Conservation (phyloP, 2,329 filamentous ascomycete genomes). For the Elsinoe batatas region DNA sequence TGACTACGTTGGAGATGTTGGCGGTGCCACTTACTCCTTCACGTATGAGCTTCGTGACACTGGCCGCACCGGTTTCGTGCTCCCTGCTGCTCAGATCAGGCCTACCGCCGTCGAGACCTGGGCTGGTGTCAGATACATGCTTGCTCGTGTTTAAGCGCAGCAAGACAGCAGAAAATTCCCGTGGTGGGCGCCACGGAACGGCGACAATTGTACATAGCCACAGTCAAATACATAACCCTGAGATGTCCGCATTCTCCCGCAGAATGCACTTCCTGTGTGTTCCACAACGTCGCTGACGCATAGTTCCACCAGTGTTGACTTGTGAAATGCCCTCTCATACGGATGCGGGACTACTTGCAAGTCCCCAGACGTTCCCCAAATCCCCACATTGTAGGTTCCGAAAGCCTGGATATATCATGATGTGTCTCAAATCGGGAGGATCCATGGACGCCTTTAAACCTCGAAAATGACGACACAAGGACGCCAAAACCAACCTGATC, state of each 20-base stretch:
- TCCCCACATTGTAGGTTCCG: neutral
- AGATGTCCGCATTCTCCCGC: neutral
- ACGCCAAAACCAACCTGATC: neutral
- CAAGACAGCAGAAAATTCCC: neutral
- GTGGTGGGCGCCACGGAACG: neutral
- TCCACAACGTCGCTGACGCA: no score
- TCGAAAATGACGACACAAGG: constrained; percentile 10
- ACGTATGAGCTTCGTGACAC: constrained; percentile 43
- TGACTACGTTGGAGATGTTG: constrained; percentile 36
- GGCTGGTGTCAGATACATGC: constrained; percentile 28
- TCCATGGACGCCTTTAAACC: neutral
- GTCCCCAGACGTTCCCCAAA: neutral
- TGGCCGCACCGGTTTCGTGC: constrained; percentile 39
- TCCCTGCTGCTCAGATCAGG: constrained; percentile 40
- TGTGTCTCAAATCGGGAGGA: neutral
- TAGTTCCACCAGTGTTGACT: no score
- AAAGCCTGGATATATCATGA: neutral
- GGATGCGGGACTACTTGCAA: no score
- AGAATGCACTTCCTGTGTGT: no score
- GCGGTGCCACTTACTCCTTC: constrained; percentile 36
- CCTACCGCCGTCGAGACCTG: constrained; percentile 40
- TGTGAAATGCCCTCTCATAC: no score
- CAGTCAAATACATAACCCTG: neutral
- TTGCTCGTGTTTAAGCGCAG: constrained; percentile 8
- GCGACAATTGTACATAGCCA: constrained; percentile 6